Conservation (phyloP, 163 green algal genomes). For the Coccomyxa subellipsoidea region DNA sequence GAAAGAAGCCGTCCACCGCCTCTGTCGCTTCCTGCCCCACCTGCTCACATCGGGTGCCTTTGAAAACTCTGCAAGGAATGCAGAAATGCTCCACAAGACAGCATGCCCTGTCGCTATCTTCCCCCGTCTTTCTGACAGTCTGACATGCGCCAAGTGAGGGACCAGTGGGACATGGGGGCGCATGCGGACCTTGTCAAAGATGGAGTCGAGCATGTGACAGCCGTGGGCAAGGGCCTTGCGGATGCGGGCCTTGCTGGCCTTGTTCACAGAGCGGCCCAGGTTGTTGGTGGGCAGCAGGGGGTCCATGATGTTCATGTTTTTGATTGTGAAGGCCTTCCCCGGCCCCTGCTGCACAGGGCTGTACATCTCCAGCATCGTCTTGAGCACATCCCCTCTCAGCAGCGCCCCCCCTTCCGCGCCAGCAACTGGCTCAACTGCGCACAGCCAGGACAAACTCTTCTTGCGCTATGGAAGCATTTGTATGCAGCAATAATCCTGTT, state of each 20-base stretch:
- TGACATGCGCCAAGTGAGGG: too few relatives aligned
- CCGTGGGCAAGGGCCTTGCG: conserved; percentile 68
- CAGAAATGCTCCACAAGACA: too few relatives aligned
- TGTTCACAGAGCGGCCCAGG: conserved; percentile 83
- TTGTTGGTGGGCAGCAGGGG: conserved; percentile 95
- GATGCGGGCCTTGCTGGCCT: conserved; percentile 70
- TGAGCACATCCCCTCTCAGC: conserved; percentile 25
- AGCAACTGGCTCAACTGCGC: conserved; percentile 3
- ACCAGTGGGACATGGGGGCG: neutral
- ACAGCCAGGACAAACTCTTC: neutral
- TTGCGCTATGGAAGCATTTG: too few relatives aligned
- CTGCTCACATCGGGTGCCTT: conserved; percentile 24
- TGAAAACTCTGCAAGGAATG: too few relatives aligned
- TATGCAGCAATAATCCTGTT: too few relatives aligned
- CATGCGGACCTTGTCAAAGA: conserved; percentile 2
- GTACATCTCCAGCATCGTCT: conserved; percentile 19
- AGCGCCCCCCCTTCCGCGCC: conserved; percentile 11
- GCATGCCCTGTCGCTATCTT: too few relatives aligned
- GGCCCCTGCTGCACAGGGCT: conserved; percentile 11
- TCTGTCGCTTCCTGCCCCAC: conserved; percentile 34
- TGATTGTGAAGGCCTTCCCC: conserved; percentile 45
- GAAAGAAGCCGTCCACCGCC: conserved; percentile 66
- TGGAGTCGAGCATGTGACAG: conserved; percentile 42
- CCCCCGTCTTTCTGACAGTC: too few relatives aligned
- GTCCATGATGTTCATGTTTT: conserved; percentile 93